A percentile compares a stretch with the other conserved stretches of the same genome.
phyloP scores from a whole-genome alignment of 805 yeast genomes.

The Helenozyma baotianmanensis region DNA sequence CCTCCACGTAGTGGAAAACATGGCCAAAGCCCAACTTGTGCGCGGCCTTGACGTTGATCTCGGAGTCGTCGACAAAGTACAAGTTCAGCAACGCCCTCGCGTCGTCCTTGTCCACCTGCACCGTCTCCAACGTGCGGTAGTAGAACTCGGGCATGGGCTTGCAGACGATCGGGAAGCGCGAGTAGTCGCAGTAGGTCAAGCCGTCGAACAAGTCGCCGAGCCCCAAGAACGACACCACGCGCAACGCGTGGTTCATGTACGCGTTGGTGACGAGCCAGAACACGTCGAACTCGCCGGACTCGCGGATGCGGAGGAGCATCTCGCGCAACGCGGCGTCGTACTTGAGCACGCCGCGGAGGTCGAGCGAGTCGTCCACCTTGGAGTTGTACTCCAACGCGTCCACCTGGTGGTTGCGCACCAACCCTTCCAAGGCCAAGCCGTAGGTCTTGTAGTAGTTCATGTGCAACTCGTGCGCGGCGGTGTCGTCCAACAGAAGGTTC shows the following conservation, averaged over 20 bases:
- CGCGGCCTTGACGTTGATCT: constrained; percentile 73
- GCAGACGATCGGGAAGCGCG: constrained; percentile 65
- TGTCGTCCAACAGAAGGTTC: constrained; percentile 55
- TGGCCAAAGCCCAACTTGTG: constrained; percentile 64
- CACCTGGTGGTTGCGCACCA: constrained; percentile 63
- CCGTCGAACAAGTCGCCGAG: constrained; percentile 94
- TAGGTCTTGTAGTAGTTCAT: constrained; percentile 74
- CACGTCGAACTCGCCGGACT: constrained; percentile 51
- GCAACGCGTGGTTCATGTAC: constrained; percentile 79
- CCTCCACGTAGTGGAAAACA: constrained; percentile 72
- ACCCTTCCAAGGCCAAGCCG: constrained; percentile 91
- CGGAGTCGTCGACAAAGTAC: constrained; percentile 81
- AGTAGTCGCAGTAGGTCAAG: constrained; percentile 86
- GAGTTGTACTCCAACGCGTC: constrained; percentile 86
- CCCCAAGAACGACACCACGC: constrained; percentile 77
- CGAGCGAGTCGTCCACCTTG: constrained; percentile 88
- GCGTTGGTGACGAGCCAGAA: constrained; percentile 96
- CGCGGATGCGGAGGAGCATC: constrained; percentile 43
- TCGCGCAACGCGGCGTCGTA: constrained; percentile 56
- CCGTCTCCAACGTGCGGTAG: constrained; percentile 56
- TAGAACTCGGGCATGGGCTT: constrained; percentile 82
- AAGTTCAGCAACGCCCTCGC: constrained; percentile 45
- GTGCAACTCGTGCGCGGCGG: constrained; percentile 71
- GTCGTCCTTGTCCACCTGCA: constrained; percentile 45
- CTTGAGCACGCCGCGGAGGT: constrained; percentile 69